Evolutionary conservation across 345 rosid genomes (phyloP).

Genomic region (Trapa bicornis): DNA sequence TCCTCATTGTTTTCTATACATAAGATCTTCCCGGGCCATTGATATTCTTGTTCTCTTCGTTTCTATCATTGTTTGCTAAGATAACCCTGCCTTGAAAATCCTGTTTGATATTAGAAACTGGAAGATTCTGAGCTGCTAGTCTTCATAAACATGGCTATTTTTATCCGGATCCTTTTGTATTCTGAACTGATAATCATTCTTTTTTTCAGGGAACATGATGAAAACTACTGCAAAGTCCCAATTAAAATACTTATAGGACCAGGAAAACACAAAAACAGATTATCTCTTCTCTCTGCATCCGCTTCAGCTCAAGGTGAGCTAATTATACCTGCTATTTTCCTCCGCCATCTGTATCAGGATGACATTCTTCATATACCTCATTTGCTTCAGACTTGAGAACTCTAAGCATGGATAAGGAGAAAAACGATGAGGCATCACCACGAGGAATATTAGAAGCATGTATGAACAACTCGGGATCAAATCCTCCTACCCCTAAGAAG

Average conservation of each 20-base stretch:
- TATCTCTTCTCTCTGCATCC: slow-evolving; percentile 24
- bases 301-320: slow-evolving; percentile 48
- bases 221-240: slow-evolving; percentile 14
- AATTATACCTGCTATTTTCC: neutral
- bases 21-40: neutral
- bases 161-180: neutral
- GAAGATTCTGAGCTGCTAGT: neutral
- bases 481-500: neutral
- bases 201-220: slow-evolving; percentile 24
- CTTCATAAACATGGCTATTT: neutral
- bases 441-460: slow-evolving; percentile 60
- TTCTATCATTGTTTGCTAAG: neutral
- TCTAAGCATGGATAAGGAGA: slow-evolving; percentile 32
- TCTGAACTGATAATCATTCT: neutral
- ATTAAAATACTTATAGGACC: slow-evolving; percentile 20
- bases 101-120: neutral
- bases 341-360: slow-evolving; percentile 6
- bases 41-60: neutral
- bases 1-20: neutral
- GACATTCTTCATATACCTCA: slow-evolving; percentile 5
- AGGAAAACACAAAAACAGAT: slow-evolving; percentile 19
- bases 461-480: slow-evolving; percentile 12
- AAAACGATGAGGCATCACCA: slow-evolving; percentile 39
- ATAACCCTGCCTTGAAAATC: neutral
- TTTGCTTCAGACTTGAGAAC: slow-evolving; percentile 36